phyloP scores from a whole-genome alignment of 2,329 filamentous ascomycete species.

The Beauveria sp. region DNA sequence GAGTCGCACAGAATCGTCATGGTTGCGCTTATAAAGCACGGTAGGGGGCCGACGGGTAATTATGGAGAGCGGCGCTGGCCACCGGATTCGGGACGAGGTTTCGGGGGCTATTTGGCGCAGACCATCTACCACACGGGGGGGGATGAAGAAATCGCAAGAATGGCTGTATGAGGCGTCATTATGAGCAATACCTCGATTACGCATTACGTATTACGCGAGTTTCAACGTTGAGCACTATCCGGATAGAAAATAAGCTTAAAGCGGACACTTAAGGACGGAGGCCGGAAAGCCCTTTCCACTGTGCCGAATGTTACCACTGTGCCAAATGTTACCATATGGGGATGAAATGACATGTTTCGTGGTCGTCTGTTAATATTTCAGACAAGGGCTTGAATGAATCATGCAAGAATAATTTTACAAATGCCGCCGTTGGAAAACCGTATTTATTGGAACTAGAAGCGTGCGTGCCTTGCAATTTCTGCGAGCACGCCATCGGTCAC shows the following conservation, averaged over 20 bases:
- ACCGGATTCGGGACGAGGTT: background rate
- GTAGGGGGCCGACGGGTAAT: background rate
- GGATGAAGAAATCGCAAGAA: too few species aligned
- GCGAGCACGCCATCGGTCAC: slow-evolving; percentile 8
- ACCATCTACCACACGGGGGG: background rate
- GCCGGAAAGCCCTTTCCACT: too few species aligned
- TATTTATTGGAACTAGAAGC: background rate
- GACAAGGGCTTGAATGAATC: background rate
- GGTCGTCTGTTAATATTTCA: too few species aligned
- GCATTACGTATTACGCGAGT: too few species aligned
- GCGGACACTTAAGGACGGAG: too few species aligned
- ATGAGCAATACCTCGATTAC: too few species aligned
- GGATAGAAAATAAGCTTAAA: too few species aligned
- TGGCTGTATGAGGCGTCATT: too few species aligned
- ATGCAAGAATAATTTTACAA: background rate
- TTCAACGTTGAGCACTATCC: too few species aligned
- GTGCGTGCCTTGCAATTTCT: background rate
- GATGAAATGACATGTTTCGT: background rate
- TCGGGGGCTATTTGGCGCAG: background rate
- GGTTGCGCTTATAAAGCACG: background rate
- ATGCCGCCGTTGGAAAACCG: background rate
- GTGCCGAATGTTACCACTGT: too few species aligned
- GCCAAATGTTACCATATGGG: too few species aligned
- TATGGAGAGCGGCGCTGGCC: background rate
- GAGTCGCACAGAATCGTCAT: too few species aligned